Evolutionary conservation across 176 grass and related monocot species (phyloP).

Genomic region (Stipa capillata): DNA sequence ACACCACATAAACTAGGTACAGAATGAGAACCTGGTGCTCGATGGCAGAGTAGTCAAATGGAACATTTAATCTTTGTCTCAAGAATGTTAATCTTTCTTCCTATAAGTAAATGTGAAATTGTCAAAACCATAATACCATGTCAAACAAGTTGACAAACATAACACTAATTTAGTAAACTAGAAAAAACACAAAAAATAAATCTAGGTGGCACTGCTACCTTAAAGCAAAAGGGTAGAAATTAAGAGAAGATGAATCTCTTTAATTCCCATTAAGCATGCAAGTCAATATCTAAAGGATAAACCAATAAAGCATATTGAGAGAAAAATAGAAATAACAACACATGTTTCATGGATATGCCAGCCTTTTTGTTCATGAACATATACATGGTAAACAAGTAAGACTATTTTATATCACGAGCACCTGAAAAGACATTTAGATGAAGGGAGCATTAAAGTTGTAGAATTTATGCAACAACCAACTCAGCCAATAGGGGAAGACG

Average conservation of each 20-base stretch:
- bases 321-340: not conserved
- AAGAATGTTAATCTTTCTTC: conserved; percentile 67
- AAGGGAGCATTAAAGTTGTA: not conserved
- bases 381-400: not conserved
- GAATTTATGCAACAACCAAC: not conserved
- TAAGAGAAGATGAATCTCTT: no score
- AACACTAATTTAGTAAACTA: not conserved
- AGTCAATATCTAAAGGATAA: not conserved
- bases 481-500: not conserved
- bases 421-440: not conserved
- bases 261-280: no score
- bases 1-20: not conserved
- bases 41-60: conserved; percentile 44
- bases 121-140: not conserved
- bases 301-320: not conserved
- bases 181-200: not conserved
- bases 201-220: not conserved
- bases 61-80: conserved; percentile 58
- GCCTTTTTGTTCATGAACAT: not conserved
- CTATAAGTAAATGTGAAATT: not conserved
- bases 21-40: conserved; percentile 60
- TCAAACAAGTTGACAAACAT: not conserved
- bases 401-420: not conserved
- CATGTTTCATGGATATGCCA: not conserved
- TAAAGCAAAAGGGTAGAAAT: not conserved